phyloP scores from a whole-genome alignment of 352 stramenopile species.

The Globisporangium paroecandrum region DNA sequence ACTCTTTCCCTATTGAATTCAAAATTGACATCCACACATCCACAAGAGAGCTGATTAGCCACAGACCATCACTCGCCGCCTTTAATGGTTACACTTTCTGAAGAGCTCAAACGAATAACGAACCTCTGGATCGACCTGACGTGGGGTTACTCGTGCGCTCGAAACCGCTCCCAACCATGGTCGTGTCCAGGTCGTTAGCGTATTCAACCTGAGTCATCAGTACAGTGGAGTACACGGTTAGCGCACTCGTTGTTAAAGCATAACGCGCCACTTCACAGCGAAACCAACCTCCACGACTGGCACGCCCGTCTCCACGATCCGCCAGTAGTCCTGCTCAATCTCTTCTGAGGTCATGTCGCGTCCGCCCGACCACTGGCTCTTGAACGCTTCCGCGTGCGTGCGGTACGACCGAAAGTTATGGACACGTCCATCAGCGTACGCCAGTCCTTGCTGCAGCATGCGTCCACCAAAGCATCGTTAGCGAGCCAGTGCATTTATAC shows the following conservation, averaged over 20 bases:
- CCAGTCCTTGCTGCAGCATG: constrained; percentile 50
- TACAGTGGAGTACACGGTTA: not conserved
- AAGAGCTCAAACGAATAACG: not conserved
- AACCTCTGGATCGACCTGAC: not conserved
- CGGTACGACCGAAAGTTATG: constrained; percentile 56
- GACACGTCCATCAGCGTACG: constrained; percentile 53
- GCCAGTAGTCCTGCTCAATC: constrained; percentile 89
- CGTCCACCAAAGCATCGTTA: not conserved
- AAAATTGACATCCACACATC: not conserved
- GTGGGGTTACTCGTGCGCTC: constrained; percentile 25
- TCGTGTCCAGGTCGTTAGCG: constrained; percentile 87
- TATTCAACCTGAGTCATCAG: constrained; percentile 72
- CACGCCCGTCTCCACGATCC: constrained; percentile 65
- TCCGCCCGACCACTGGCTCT: constrained; percentile 43
- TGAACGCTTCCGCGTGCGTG: constrained; percentile 51
- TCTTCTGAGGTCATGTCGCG: constrained; percentile 49
- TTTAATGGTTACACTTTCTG: not conserved
- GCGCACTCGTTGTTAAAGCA: not conserved
- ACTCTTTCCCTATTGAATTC: constrained; percentile 26
- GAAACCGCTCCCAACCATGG: constrained; percentile 81
- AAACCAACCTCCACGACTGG: constrained; percentile 26
- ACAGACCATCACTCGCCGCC: not conserved
- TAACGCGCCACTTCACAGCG: not conserved
- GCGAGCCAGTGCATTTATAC: too few species aligned
- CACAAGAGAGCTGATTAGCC: not conserved